These are phyloP conservation scores for Baorangia bicolor DNA, from an alignment of 768 basidiomycete species.

Conservation along the genomic window DNA sequence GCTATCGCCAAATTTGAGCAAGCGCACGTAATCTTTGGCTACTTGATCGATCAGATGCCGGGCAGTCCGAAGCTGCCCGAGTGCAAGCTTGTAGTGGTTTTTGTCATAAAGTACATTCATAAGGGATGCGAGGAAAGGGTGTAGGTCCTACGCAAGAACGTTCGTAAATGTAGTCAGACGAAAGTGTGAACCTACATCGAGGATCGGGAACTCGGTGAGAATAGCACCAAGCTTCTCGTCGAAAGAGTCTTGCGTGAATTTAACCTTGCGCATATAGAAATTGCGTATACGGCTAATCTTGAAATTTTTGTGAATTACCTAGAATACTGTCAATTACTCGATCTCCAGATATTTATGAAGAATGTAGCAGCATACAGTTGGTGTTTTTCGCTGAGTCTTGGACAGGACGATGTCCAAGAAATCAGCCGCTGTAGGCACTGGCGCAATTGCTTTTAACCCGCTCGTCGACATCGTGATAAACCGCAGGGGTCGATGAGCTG, in stretches of 20 bases:
- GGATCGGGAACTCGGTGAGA: conserved; percentile 93
- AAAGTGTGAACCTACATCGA: conserved; percentile 67
- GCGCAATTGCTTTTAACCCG: conserved; percentile 94
- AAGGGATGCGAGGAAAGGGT: conserved; percentile 92
- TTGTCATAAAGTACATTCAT: conserved; percentile 99
- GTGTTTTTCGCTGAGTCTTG: conserved; percentile 96
- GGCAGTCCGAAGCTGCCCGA: conserved; percentile 95
- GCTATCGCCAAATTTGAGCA: conserved; percentile 97
- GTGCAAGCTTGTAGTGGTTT: conserved; percentile 98
- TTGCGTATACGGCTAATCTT: conserved; percentile 98
- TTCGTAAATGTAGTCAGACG: conserved; percentile 1
- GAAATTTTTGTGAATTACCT: conserved; percentile 99
- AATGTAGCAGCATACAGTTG: conserved; percentile 56
- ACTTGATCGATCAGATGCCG: conserved; percentile 96
- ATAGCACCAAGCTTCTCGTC: conserved; percentile 95
- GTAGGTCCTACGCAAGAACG: conserved; percentile 61
- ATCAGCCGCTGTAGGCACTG: conserved; percentile 95
- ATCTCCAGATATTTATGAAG: background rate
- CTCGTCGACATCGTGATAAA: conserved; percentile 65
- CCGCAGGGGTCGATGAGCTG: background rate
- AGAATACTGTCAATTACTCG: conserved; percentile 1
- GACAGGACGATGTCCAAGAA: conserved; percentile 93
- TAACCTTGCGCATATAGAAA: conserved; percentile 99
- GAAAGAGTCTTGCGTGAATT: conserved; percentile 96
- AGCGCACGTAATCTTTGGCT: conserved; percentile 93